phyloP scores from a whole-genome alignment of 441 rosid genomes.

The Mallotus japonicus region DNA sequence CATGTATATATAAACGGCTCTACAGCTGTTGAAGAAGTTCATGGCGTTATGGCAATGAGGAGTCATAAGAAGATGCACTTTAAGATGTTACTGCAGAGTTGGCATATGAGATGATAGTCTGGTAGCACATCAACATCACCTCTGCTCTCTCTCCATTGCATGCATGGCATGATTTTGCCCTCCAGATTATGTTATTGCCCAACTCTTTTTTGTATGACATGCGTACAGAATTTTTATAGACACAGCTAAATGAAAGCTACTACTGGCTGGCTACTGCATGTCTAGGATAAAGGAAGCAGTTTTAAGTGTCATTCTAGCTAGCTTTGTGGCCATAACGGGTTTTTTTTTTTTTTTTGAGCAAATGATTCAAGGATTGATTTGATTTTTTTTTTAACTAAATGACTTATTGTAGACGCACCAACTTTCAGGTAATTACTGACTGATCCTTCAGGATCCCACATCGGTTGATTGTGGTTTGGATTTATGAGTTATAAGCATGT shows the following conservation, averaged over 20 bases:
- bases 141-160: too few species aligned
- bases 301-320: neutral
- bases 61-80: neutral
- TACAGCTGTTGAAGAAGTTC: neutral
- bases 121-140: neutral
- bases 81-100: neutral
- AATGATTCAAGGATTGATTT: too few species aligned
- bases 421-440: too few species aligned
- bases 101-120: neutral
- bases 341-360: too few species aligned
- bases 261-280: neutral
- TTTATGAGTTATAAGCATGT: too few species aligned
- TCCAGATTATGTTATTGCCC: neutral
- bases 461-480: too few species aligned
- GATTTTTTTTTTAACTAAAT: too few species aligned
- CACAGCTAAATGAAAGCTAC: neutral
- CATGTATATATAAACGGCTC: too few species aligned
- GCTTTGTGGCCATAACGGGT: neutral
- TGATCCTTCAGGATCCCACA: too few species aligned
- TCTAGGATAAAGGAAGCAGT: neutral
- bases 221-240: neutral
- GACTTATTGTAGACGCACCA: too few species aligned
- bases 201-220: neutral
- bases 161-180: neutral
- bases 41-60: neutral